phyloP scores from a whole-genome alignment of 495 filamentous ascomycete genomes.

The Lasiosphaeria ovina region DNA sequence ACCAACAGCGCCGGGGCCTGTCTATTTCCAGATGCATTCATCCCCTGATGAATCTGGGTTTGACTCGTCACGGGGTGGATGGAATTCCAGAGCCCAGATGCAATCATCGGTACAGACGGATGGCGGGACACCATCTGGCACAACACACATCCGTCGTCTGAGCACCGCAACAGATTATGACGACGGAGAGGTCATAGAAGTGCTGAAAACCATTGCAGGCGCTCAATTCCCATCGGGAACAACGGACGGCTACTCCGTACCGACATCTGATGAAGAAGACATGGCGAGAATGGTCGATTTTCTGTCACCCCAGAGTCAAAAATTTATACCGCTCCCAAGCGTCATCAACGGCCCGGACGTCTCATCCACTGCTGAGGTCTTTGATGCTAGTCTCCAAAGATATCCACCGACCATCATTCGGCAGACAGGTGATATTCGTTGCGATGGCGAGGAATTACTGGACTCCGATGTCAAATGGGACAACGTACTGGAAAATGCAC shows the following conservation, averaged over 20 bases:
- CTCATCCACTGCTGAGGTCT: slow-evolving; percentile 6
- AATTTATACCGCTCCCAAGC: slow-evolving; percentile 12
- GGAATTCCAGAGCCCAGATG: no score
- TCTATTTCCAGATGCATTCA: background rate
- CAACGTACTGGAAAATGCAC: slow-evolving; percentile 23
- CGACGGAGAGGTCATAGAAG: slow-evolving; percentile 7
- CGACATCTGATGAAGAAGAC: slow-evolving; percentile 16
- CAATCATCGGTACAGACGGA: no score
- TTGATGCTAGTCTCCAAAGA: slow-evolving; percentile 14
- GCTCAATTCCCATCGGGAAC: background rate
- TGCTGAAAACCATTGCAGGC: background rate
- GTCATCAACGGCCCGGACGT: slow-evolving; percentile 13
- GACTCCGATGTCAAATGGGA: slow-evolving; percentile 41
- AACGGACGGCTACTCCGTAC: slow-evolving; percentile 10
- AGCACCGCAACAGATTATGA: background rate
- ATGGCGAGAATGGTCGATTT: slow-evolving; percentile 14
- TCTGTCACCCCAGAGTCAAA: background rate
- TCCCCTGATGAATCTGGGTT: background rate
- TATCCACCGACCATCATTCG: slow-evolving; percentile 7
- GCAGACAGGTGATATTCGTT: background rate
- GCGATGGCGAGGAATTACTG: slow-evolving; percentile 27
- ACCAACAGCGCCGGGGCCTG: background rate
- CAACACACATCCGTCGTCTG: no score
- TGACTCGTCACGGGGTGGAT: background rate
- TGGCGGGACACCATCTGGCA: no score